Evolutionary conservation across 2,329 filamentous ascomycete species (phyloP), one percentile per base, ranked within the genome.

Genomic region (Rachicladosporium sp.): DNA sequence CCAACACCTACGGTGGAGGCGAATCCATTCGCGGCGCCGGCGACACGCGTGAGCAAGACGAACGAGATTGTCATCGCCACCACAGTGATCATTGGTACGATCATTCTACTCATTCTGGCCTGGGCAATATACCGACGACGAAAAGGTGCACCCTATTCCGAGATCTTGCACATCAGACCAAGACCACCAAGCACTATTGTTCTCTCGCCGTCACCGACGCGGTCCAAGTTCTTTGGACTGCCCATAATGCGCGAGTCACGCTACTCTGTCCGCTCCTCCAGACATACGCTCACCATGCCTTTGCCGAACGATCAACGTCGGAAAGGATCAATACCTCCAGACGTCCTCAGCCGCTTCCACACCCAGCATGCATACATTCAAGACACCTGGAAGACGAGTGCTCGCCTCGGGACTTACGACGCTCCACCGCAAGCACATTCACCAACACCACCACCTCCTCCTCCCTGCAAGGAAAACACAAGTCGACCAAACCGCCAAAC

Each of bases 201-300:
- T 6, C 32, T 50, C 11, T 42, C 38, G 12, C 36, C 43, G 3
- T 38, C 40, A 9, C 40, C 40, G 11, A 42, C 38, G 35, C 30
- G 35, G 10, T 31, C 37, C n/a, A 32, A 37, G 7, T 42, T 38
- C 32, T 7, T 13, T 10, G 35, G 35, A 4, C 36, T 52, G 21
- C 52, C 52, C 2, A 53, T 53, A 10, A 50, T 51, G 31, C 50
- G 45, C 31, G 45, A 52, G n/a, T 32, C 47, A 4, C 42, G 47
- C 29, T 49, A 48, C 35, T 51, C 52, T 2, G 42, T 54, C 21
- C 42, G 43, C 9, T 53, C 50, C 15, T 50, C 50, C 7, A 40
- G 41, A 32, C 46, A 50, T 23, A 40, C 40, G 10, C 46, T 44
- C 4, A 29, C 35, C 6, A 31, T 32, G 6, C 33, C 33, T 12